Base-by-base conservation (phyloP, 345 rosid genomes). In the Turnera subulata region DNA sequence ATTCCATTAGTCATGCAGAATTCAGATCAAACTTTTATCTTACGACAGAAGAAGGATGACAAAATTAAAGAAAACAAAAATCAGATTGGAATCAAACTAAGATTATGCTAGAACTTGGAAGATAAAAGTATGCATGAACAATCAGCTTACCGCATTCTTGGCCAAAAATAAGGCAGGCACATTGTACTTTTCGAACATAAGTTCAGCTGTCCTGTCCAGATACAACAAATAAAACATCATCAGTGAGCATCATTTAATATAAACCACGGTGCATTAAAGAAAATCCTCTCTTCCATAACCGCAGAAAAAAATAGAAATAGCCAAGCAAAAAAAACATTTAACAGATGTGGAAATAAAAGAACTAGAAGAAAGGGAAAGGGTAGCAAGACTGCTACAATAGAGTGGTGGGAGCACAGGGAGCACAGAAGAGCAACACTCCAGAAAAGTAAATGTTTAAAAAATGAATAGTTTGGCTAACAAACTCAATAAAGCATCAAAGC, bases 91-190 rank as follows among this genome's bases (percentile, higher is more conserved):
- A 13, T 43, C 26, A 29, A 67, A n/a, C 52, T 26, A 55, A 17
- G n/a, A n/a, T n/a, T n/a, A 24, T 15, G 42, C 45, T 19, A 46
- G 55, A 55, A 49, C 6, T 47, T 32, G 50, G 20, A 62, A n/a
- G 46, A 50, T 22, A 20, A 2, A 15, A 55, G 50, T 17, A 47
- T 8, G 23, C 39, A 70, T 14, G 61, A 47, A 56, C 46, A 20
- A 54, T 69, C 67, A 58, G 29, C 78, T 62, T 88, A 91, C 99
- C 69, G 97, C 97, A 63, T 94, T 94, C 78, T 94, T 94, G 63
- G 99, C 90, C 88, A 90, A 72, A 80, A 94, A 94, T 62, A 94
- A 69, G n/a, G 97, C 96, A 55, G 99, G 97, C 67, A 85, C 91
- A 65, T 78, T 81, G 80, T 90, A 94, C 71, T 90, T 90, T 69